phyloP scores from a whole-genome alignment of 2,329 filamentous ascomycete genomes.

The Aspergillus floridensis region DNA sequence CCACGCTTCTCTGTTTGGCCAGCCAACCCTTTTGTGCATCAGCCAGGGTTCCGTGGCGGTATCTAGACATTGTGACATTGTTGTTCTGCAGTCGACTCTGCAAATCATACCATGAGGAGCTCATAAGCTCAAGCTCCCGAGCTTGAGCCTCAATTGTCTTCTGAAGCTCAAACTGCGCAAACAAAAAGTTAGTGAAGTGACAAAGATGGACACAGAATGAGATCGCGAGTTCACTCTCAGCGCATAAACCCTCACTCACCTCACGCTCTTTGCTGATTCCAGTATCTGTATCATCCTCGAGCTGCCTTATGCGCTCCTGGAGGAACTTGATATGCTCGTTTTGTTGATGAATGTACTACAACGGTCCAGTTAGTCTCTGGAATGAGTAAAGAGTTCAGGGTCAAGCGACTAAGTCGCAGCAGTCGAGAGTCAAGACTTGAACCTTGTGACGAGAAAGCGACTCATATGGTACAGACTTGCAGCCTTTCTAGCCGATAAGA shows the following conservation, averaged over 20 bases:
- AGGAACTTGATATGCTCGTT: conserved; percentile 44
- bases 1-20: conserved; percentile 43
- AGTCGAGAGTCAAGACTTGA: background rate
- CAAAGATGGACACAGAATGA: background rate
- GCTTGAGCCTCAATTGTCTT: conserved; percentile 40
- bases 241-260: conserved; percentile 25
- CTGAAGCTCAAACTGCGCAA: conserved; percentile 40
- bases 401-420: background rate
- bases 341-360: conserved; percentile 44
- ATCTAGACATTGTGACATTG: conserved; percentile 42
- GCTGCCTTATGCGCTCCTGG: conserved; percentile 40
- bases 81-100: conserved; percentile 46
- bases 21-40: conserved; percentile 46
- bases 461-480: background rate
- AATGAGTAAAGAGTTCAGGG: background rate
- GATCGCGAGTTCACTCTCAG: background rate
- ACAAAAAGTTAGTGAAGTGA: conserved; percentile 14
- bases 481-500: background rate
- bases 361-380: background rate
- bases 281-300: conserved; percentile 39
- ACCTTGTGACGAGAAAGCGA: background rate
- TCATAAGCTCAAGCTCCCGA: conserved; percentile 46
- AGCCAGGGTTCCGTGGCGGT: conserved; percentile 36
- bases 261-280: conserved; percentile 41
- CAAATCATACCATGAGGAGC: conserved; percentile 49